Evolutionary conservation across 179 eudicot genomes (phyloP).

Genomic region (Amaranthus tricolor): DNA sequence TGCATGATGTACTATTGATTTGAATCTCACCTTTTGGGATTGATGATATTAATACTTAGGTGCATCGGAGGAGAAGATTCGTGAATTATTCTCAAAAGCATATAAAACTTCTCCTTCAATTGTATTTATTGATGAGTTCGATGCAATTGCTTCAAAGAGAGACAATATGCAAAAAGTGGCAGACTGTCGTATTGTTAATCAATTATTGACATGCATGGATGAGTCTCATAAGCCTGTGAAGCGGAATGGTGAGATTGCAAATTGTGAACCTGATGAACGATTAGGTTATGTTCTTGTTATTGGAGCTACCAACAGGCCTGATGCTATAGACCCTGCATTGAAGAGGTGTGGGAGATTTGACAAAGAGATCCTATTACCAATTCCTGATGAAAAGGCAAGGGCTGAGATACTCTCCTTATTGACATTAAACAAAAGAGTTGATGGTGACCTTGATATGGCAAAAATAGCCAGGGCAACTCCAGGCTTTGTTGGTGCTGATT

Average conservation of each 20-base stretch:
- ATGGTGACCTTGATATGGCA: constrained; percentile 65
- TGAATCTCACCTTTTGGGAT: neutral
- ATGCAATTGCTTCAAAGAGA: constrained; percentile 91
- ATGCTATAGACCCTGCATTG: constrained; percentile 83
- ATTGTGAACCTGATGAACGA: constrained; percentile 30
- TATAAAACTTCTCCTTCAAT: constrained; percentile 84
- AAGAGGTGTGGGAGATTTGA: constrained; percentile 91
- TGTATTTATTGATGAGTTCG: constrained; percentile 90
- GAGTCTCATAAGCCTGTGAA: constrained; percentile 51
- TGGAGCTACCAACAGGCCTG: constrained; percentile 93
- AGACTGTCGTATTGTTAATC: constrained; percentile 88
- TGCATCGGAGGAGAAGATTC: constrained; percentile 82
- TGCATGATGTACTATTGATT: neutral
- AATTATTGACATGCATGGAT: constrained; percentile 91
- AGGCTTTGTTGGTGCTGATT: constrained; percentile 94
- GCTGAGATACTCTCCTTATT: constrained; percentile 66
- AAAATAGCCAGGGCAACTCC: constrained; percentile 77
- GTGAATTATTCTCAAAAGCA: constrained; percentile 83
- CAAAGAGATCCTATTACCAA: constrained; percentile 65
- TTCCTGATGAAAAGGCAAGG: constrained; percentile 85
- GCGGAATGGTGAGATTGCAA: constrained; percentile 27
- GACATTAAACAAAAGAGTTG: constrained; percentile 55
- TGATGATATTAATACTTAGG: constrained; percentile 37
- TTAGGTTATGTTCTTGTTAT: constrained; percentile 73
- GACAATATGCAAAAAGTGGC: constrained; percentile 78